Evolutionary conservation across 129 eudicot genomes (phyloP), one percentile per base, ranked within the genome.

Genomic region (Flaveria robusta): DNA sequence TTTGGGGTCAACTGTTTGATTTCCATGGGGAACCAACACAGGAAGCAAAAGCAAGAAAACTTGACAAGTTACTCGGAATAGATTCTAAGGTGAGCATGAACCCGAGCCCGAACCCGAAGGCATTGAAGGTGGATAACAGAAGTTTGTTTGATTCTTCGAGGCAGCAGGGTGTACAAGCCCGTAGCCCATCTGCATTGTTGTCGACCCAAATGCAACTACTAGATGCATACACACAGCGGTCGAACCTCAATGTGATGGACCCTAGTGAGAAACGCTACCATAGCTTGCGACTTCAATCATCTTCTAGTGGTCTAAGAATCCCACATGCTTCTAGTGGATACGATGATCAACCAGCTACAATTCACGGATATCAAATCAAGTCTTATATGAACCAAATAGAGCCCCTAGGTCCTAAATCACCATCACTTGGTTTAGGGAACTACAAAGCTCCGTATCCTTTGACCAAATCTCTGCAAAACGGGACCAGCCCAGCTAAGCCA

Each of bases 1-100:
- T 95, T 78, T 95, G 97, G 99, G 99, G 96, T 23, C 94, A 91
- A 66, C 71, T 91, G 68, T 91, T 91, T 60, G 97, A 95, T 86
- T 91, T 87, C 66, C 97, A 95, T 66, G 99, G 99, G 8, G 89
- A 86, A 64, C 77, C 86, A 34, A 87, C 96, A 9, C 82, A 79
- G 58, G 99, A 95, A 66, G 97, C 97, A 3, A 87, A 85, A 79
- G 63, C 83, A 7, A 89, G 83, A 83, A 91, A 91, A 76, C 90
- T 95, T 9, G 96, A 95, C 75, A 64, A 74, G 74, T 74, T 95
- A 51, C 85, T 95, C 51, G 96, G 96, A 18, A 49, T 89, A 18
- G 91, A 85, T 56, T 69, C 81, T 9, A 89, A 80, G 76, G 79
- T 68, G 16, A 87, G 83, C 69, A 50, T 15, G 45, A 63, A 31